Base-by-base conservation (phyloP, 495 filamentous ascomycete species). In the Penicillium simplicissimum region DNA sequence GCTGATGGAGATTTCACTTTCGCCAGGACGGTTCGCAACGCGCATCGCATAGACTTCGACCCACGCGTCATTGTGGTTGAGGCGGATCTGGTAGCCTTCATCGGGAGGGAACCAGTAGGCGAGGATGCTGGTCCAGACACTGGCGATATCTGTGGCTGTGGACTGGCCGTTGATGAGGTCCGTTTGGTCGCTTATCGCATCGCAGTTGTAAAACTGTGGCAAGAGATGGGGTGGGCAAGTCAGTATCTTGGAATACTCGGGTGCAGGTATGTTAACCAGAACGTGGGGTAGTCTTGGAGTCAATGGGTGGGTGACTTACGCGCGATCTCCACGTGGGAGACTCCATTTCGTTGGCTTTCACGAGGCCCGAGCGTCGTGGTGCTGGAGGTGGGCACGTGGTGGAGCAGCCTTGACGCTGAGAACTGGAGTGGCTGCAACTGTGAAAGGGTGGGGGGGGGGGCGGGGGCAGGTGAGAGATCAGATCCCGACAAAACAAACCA, bases 51-150 rank as follows among this genome's bases (percentile, higher is more conserved):
- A 38, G 10, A 55, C 52, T 17, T 40, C 52, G 14, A 54, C 52
- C 52, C 52, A 54, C 14, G 23, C 33, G 10, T 37, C 52, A 15
- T 4, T 35, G 15, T 54, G 52, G 17, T 55, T 38, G 17, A 55
- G 19, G n/a, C 52, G 52, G 19, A 55, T 7, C 21, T 55, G 52
- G 21, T 55, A 55, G 1, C 35, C 52, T 55, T 55, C 52, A 5
- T 55, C 35, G 33, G 52, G 52, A 9, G 52, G 52, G 15, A 55
- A 55, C 52, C 35, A 55, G 21, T 36, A 23, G 17, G 35, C 10
- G 8, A 55, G 34, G 17, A 55, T 55, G 52, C 52, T 55, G 11
- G 34, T 55, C 52, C 52, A 55, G 52, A 40, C 35, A 11, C 33
- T 55, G n/a, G 52, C 52, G 25, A 55, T 17, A 23, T 55, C 52